These are phyloP conservation scores for Persicaria maculosa DNA, from an alignment of 148 eudicot genomes.

Conservation along the genomic window DNA sequence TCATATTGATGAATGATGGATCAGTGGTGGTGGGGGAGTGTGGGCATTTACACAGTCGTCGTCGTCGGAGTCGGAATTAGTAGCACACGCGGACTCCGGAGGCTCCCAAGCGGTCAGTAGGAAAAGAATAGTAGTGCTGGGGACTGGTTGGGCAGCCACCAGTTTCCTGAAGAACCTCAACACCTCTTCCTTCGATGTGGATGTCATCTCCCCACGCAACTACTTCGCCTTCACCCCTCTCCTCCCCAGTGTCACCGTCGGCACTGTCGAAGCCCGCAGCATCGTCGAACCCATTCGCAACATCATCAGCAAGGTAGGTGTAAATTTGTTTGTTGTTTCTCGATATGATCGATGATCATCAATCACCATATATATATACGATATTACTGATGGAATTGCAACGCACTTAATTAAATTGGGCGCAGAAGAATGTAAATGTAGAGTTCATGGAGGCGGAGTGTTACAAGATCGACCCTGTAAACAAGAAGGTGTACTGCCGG, in stretches of 20 bases:
- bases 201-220: constrained; percentile 64
- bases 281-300: constrained; percentile 63
- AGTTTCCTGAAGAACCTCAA: constrained; percentile 14
- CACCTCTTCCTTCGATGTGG: constrained; percentile 31
- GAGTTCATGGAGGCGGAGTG: constrained; percentile 53
- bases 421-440: constrained; percentile 36
- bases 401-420: not conserved
- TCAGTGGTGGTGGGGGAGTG: not conserved
- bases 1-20: not conserved
- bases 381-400: too few species aligned
- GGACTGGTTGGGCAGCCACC: constrained; percentile 16
- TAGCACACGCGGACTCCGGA: not conserved
- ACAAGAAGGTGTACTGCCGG: constrained; percentile 42
- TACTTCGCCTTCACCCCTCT: constrained; percentile 75
- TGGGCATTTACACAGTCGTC: not conserved
- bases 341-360: not conserved
- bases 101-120: not conserved
- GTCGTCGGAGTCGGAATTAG: constrained; percentile 2
- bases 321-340: not conserved
- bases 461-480: constrained; percentile 42
- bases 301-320: constrained; percentile 35
- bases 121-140: constrained; percentile 10
- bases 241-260: constrained; percentile 58
- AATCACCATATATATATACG: too few species aligned
- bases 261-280: constrained; percentile 66